A percentile compares a stretch with the other conserved stretches of the same genome.
phyloP scores from a whole-genome alignment of 345 rosid genomes.

The Melaleuca alternifolia region DNA sequence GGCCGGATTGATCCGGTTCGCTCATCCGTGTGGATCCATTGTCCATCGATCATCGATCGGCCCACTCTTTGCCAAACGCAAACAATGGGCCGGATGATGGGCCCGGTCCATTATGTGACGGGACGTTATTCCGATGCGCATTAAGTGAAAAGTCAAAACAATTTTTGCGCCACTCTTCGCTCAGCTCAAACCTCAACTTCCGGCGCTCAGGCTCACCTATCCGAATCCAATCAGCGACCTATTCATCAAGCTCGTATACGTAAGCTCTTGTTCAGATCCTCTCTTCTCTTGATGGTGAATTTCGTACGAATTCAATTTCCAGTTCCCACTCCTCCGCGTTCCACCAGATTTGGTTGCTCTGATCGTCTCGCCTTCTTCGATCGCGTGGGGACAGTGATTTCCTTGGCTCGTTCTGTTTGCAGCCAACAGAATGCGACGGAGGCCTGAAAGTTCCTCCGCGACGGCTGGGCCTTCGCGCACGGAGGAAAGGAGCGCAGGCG shows the following conservation, averaged over 20 bases:
- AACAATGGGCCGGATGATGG: not conserved
- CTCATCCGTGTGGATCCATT: not conserved
- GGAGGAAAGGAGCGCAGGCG: not conserved
- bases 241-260: not conserved
- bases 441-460: not conserved
- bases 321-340: not conserved
- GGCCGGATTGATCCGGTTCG: not conserved
- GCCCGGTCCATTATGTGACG: not conserved
- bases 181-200: not conserved
- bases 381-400: not conserved
- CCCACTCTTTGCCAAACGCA: not conserved
- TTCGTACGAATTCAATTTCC: not conserved
- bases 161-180: not conserved
- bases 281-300: not conserved
- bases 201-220: not conserved
- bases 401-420: not conserved
- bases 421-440: not conserved
- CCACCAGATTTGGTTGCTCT: not conserved
- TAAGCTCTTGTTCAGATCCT: not conserved
- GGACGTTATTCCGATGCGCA: not conserved
- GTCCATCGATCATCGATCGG: not conserved
- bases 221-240: not conserved
- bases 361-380: not conserved
- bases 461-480: not conserved
- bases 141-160: not conserved